Conservation (phyloP, 176 grass and related monocot genomes). For the Avena atlantica region DNA sequence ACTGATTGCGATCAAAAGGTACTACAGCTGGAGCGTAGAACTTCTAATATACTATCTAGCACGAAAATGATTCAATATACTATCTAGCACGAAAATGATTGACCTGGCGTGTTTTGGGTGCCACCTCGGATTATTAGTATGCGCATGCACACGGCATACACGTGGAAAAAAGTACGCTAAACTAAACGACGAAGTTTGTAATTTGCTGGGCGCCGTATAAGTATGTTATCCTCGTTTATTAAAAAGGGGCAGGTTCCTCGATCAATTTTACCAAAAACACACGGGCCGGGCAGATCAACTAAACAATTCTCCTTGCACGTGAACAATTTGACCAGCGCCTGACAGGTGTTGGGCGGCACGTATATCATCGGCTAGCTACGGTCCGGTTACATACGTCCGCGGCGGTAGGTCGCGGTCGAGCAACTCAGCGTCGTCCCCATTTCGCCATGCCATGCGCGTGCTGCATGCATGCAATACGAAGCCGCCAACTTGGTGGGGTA, state of each 20-base stretch:
- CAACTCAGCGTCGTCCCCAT: conserved; percentile 6
- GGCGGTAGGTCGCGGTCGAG: conserved; percentile 40
- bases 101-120: no score
- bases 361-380: conserved; percentile 19
- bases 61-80: no score
- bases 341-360: conserved; percentile 34
- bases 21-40: conserved; percentile 13
- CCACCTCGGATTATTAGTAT: no score
- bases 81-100: no score
- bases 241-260: no score
- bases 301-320: background rate
- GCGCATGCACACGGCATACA: no score
- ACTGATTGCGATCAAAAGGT: background rate
- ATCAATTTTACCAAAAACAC: no score
- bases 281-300: background rate
- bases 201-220: conserved; percentile 25
- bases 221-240: conserved; percentile 25
- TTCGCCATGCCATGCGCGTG: background rate
- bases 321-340: background rate
- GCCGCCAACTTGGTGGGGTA: background rate
- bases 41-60: background rate
- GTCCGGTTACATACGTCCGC: conserved; percentile 15
- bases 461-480: conserved; percentile 19
- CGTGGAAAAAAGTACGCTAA: no score
- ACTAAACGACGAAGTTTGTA: conserved; percentile 34